Conservation (phyloP, 148 eudicot genomes). For the Dianthus caryophyllus region DNA sequence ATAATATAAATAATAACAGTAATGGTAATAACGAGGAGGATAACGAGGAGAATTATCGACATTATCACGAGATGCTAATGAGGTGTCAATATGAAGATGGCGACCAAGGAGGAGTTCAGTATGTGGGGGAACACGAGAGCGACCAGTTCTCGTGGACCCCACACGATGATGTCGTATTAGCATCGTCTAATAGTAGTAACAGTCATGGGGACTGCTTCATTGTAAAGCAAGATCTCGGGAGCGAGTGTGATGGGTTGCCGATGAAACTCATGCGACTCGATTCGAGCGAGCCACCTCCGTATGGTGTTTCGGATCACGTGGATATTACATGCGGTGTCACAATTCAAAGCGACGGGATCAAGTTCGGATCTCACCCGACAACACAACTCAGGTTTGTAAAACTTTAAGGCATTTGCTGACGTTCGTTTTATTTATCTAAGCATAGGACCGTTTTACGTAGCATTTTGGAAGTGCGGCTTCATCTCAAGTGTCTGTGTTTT, state of each 20-base stretch:
- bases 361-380: slow-evolving; percentile 26
- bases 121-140: slow-evolving; percentile 12
- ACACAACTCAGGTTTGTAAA: slow-evolving; percentile 30
- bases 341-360: slow-evolving; percentile 28
- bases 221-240: slow-evolving; percentile 14
- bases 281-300: slow-evolving; percentile 1
- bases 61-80: slow-evolving; percentile 23
- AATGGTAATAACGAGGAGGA: not conserved
- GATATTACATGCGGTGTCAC: slow-evolving; percentile 20
- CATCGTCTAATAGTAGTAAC: slow-evolving; percentile 26
- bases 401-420: not conserved
- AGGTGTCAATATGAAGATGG: slow-evolving; percentile 18
- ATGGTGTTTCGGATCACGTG: slow-evolving; percentile 16
- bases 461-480: not conserved
- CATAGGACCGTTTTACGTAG: not conserved
- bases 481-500: not conserved
- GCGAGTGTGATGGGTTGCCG: slow-evolving; percentile 15
- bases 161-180: slow-evolving; percentile 29
- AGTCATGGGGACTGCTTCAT: slow-evolving; percentile 17
- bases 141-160: slow-evolving; percentile 36
- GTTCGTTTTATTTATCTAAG: not conserved
- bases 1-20: not conserved
- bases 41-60: slow-evolving; percentile 14
- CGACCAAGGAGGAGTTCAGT: slow-evolving; percentile 16
- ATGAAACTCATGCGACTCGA: slow-evolving; percentile 18